Conservation (phyloP, 129 eudicot genomes). For the Erigeron canadensis region DNA sequence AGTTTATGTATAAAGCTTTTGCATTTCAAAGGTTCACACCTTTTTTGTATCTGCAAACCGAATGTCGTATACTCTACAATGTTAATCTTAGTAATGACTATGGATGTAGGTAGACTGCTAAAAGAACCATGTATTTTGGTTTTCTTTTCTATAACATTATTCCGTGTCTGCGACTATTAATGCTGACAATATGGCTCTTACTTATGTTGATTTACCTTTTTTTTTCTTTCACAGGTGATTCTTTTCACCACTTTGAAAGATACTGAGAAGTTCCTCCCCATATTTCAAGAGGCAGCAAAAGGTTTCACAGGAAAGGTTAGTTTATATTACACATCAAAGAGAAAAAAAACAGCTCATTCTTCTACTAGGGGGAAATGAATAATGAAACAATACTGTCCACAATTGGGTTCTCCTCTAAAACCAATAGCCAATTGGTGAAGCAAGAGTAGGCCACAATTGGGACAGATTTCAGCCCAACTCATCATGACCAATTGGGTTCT, state of each 20-base stretch:
- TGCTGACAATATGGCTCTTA: neutral
- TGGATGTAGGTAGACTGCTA: conserved; percentile 6
- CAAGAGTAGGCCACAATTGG: too few relatives aligned
- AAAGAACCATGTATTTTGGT: neutral
- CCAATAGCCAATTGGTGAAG: too few relatives aligned
- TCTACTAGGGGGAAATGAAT: neutral
- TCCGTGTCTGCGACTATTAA: neutral
- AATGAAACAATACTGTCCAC: neutral
- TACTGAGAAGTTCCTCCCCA: conserved; percentile 49
- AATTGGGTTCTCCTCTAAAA: too few relatives aligned
- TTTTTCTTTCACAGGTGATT: conserved; percentile 44
- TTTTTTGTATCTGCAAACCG: neutral
- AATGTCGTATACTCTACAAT: neutral
- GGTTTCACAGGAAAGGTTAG: conserved; percentile 77
- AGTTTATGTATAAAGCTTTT: neutral
- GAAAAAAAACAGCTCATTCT: neutral
- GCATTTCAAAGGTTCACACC: neutral
- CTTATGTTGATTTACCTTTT: conserved; percentile 15
- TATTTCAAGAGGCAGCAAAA: conserved; percentile 68
- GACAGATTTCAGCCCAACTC: too few relatives aligned
- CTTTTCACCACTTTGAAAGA: conserved; percentile 67
- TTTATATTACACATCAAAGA: neutral
- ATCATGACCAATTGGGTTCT: too few relatives aligned
- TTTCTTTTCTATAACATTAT: neutral
- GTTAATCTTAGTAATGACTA: neutral